Evolutionary conservation across 805 yeast genomes (phyloP).

Genomic region (Priceomyces castillae): DNA sequence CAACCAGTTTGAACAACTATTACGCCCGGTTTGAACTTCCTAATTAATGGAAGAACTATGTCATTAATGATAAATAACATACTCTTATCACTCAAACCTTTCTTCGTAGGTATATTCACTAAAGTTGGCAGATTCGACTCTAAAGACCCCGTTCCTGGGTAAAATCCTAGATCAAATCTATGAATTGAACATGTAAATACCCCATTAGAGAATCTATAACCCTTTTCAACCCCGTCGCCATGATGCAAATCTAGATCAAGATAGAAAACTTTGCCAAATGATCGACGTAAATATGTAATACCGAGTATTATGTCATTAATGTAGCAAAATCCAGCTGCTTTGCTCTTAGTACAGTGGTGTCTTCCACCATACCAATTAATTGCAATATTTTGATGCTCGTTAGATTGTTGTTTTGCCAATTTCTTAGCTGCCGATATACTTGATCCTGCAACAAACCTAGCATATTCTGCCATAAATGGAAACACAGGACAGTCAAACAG

Average conservation of each 20-base stretch:
- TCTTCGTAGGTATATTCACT: slow-evolving; percentile 53
- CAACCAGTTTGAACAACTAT: slow-evolving; percentile 69
- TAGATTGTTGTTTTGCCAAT: slow-evolving; percentile 15
- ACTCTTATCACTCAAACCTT: slow-evolving; percentile 52
- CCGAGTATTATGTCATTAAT: slow-evolving; percentile 65
- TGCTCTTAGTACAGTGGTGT: slow-evolving; percentile 58
- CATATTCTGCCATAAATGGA: slow-evolving; percentile 50
- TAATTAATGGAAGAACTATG: slow-evolving; percentile 43
- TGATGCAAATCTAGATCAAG: slow-evolving; percentile 76
- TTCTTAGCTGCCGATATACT: slow-evolving; percentile 49
- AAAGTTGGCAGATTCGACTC: slow-evolving; percentile 35
- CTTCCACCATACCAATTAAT: slow-evolving; percentile 81
- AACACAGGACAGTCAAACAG: slow-evolving; percentile 65
- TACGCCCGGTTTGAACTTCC: slow-evolving; percentile 44
- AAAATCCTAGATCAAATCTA: slow-evolving; percentile 63
- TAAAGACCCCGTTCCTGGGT: slow-evolving; percentile 65
- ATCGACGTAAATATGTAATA: slow-evolving; percentile 48
- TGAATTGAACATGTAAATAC: slow-evolving; percentile 66
- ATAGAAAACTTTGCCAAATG: slow-evolving; percentile 50
- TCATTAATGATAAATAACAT: slow-evolving; percentile 36
- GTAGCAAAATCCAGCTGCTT: slow-evolving; percentile 72
- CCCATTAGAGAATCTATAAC: slow-evolving; percentile 53
- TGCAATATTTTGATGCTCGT: slow-evolving; percentile 33
- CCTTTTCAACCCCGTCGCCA: slow-evolving; percentile 76
- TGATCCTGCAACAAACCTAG: slow-evolving; percentile 52